These are phyloP conservation scores for Irpex rosettiformis DNA, from an alignment of 1,284 basidiomycete genomes.

Conservation along the genomic window DNA sequence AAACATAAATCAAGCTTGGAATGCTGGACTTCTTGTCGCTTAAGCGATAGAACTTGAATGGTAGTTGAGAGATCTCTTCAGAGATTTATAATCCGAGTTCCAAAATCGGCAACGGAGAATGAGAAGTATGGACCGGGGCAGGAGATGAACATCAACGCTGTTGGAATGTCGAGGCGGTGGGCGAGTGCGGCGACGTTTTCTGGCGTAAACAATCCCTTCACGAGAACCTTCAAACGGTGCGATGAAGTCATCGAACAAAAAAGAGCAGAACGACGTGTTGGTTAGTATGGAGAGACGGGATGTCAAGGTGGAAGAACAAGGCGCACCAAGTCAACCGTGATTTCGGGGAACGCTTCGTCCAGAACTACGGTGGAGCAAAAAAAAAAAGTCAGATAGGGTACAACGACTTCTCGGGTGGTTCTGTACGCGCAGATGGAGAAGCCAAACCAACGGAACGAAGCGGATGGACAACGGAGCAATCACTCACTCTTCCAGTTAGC, in stretches of 20 bases:
- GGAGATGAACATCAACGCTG: conserved; percentile 51
- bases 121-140: conserved; percentile 43
- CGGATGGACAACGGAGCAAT: conserved; percentile 6
- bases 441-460: not conserved
- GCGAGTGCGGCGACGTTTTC: conserved; percentile 41
- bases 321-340: conserved; percentile 26
- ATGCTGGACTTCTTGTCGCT: too few relatives aligned
- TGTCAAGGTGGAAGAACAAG: not conserved
- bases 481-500: conserved; percentile 56
- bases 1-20: too few relatives aligned
- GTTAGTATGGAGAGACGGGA: not conserved
- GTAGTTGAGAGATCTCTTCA: conserved; percentile 16
- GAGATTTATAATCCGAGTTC: conserved; percentile 46
- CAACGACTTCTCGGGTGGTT: not conserved
- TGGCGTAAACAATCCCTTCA: conserved; percentile 44
- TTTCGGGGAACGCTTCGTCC: conserved; percentile 28
- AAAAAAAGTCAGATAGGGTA: not conserved
- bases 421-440: not conserved
- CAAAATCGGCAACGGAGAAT: conserved; percentile 42
- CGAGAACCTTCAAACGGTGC: conserved; percentile 41
- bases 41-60: not conserved
- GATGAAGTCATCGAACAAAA: not conserved
- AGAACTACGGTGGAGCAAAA: conserved; percentile 16
- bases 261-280: not conserved
- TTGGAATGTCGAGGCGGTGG: conserved; percentile 39